phyloP scores from a whole-genome alignment of 2,329 filamentous ascomycete species.

The Helotiales sp. region DNA sequence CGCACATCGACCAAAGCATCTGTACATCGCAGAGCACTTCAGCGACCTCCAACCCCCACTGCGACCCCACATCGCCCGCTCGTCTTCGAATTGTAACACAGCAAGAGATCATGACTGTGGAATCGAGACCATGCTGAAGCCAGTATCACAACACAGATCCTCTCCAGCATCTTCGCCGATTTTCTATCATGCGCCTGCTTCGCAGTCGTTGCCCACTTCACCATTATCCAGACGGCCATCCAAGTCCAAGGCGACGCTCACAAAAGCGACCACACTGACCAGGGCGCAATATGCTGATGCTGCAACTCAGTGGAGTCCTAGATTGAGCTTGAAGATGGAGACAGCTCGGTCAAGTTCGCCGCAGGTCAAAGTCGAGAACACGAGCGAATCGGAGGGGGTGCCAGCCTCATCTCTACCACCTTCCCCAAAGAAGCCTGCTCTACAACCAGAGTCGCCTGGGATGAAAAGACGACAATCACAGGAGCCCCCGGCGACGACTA shows the following conservation, averaged over 20 bases:
- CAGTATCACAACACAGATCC: constrained; percentile 27
- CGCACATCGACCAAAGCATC: not conserved
- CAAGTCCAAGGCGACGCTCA: constrained; percentile 16
- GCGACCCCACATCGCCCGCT: not conserved
- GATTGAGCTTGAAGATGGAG: constrained; percentile 24
- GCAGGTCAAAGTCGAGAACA: constrained; percentile 4
- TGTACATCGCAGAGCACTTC: not conserved
- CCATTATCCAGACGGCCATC: constrained; percentile 28
- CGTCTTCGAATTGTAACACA: not conserved
- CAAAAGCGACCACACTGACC: constrained; percentile 17
- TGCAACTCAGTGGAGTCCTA: constrained; percentile 33
- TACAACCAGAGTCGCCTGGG: constrained; percentile 34
- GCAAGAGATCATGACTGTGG: constrained; percentile 21
- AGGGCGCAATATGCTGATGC: constrained; percentile 32
- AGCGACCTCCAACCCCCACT: not conserved
- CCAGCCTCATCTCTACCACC: constrained; percentile 10
- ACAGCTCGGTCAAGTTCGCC: constrained; percentile 4
- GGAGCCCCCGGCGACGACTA: constrained; percentile 11
- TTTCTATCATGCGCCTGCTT: constrained; percentile 31
- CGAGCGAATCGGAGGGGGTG: constrained; percentile 5
- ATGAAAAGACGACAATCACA: constrained; percentile 36
- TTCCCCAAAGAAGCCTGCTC: constrained; percentile 27
- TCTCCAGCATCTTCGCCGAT: constrained; percentile 31
- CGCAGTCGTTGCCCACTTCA: constrained; percentile 26
- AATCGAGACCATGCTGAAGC: constrained; percentile 33